A percentile compares a stretch with the other conserved stretches of the same genome.
These are phyloP conservation scores for Nigrograna mackinnonii DNA, from an alignment of 2,329 filamentous ascomycete species.

Conservation along the genomic window DNA sequence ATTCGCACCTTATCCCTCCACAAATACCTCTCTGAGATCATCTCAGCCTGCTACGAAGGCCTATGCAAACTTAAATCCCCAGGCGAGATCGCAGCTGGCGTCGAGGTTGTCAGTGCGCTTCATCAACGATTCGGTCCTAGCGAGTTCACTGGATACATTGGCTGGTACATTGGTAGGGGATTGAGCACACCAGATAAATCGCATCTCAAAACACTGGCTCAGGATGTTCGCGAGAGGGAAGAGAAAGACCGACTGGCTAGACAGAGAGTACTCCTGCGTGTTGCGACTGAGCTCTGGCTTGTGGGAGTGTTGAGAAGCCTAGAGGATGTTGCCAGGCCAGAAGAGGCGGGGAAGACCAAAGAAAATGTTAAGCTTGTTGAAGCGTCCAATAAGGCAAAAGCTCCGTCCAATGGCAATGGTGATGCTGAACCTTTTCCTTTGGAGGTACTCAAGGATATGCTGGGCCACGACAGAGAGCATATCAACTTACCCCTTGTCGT, in stretches of 20 bases:
- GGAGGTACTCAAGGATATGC: constrained; percentile 95
- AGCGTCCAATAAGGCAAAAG: constrained; percentile 58
- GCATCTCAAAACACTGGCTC: constrained; percentile 74
- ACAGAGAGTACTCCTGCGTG: constrained; percentile 82
- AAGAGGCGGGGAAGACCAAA: constrained; percentile 65
- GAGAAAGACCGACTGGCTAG: constrained; percentile 90
- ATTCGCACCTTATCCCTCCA: constrained; percentile 88
- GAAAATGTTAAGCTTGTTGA: constrained; percentile 58
- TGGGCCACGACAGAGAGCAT: constrained; percentile 92
- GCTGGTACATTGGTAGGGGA: constrained; percentile 89
- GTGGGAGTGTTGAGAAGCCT: constrained; percentile 85
- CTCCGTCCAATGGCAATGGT: constrained; percentile 61
- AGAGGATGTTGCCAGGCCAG: constrained; percentile 67
- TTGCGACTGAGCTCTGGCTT: constrained; percentile 96
- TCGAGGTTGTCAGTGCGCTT: constrained; percentile 92
- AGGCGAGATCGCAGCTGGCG: constrained; percentile 87
- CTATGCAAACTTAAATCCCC: constrained; percentile 89
- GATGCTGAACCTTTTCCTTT: constrained; percentile 91
- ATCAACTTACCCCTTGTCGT: constrained; percentile 88
- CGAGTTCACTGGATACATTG: constrained; percentile 89
- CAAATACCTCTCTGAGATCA: constrained; percentile 97
- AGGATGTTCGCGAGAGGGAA: constrained; percentile 88
- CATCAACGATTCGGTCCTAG: constrained; percentile 90
- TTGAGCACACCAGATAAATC: constrained; percentile 89
- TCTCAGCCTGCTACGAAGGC: constrained; percentile 93